phyloP scores from a whole-genome alignment of 805 yeast genomes.

The Saturnispora saitoi region DNA sequence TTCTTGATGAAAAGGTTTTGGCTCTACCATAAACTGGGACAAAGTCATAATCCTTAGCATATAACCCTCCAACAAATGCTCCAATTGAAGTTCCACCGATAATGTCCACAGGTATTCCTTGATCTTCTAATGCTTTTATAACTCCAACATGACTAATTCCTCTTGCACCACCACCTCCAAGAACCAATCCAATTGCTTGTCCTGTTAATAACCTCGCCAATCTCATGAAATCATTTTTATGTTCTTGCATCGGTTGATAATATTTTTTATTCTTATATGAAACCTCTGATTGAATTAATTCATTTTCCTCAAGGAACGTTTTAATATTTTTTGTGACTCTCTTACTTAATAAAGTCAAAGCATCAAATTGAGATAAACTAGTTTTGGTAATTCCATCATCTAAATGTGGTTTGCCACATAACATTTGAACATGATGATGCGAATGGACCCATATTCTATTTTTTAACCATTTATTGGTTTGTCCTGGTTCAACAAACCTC shows the following conservation, averaged over 20 bases:
- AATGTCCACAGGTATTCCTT: conserved; percentile 87
- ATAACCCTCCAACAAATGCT: conserved; percentile 88
- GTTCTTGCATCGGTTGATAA: conserved; percentile 36
- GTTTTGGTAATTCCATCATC: conserved; percentile 6
- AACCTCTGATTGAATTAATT: conserved; percentile 17
- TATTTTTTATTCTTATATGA: conserved; percentile 20
- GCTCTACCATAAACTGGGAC: conserved; percentile 88
- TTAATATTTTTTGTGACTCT: conserved; percentile 21
- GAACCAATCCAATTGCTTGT: conserved; percentile 85
- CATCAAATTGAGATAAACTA: conserved; percentile 15
- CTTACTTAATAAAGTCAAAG: conserved; percentile 15
- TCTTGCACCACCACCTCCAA: conserved; percentile 98
- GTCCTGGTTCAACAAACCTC: conserved; percentile 72
- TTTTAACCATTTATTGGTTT: conserved; percentile 78
- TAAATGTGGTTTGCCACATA: conserved; percentile 11
- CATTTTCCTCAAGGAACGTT: conserved; percentile 19
- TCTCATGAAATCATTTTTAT: conserved; percentile 83
- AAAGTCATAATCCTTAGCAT: conserved; percentile 84
- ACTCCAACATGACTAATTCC: conserved; percentile 91
- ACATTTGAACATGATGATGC: conserved; percentile 85
- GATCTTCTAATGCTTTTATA: conserved; percentile 80
- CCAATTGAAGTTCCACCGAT: conserved; percentile 98
- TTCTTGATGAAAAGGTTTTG: conserved; percentile 74
- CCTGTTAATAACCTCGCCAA: conserved; percentile 86
- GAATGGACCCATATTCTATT: conserved; percentile 84